Evolutionary conservation across 768 basidiomycete genomes (phyloP), one percentile per base, ranked within the genome.

Genomic region (Xerocomellus amylosporus): DNA sequence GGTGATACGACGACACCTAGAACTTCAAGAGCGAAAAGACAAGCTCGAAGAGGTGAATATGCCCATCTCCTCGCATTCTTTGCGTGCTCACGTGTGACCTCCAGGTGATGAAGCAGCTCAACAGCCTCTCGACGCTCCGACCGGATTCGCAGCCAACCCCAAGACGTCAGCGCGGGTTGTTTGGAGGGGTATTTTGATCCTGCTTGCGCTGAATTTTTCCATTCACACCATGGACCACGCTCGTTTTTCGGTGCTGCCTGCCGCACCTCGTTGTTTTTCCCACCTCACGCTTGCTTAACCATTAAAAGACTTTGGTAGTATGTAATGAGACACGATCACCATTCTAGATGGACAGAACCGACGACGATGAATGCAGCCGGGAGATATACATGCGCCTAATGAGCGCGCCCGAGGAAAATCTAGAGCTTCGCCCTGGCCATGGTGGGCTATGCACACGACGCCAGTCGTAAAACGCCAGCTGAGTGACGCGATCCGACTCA

Each of bases 21-120:
- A 98, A 54, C 74, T 99, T 40, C 97, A 99, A 69, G 95, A 94
- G 52, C 80, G 97, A 39, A 99, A 98, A 65, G 95, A 99, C 71
- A 98, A 98, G 73, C 79, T 98, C 17, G 97, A 98, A 69, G 91
- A 95, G 81, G 91, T 88, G 58, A 58, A 70, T 59, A n/a, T 26
- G 20, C 30, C 31, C 5, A 12, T 54, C 31, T 19, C 17, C 5
- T 20, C 3, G 44, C 34, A 28, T 63, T 22, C 15, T 36, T 40
- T 20, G 31, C 14, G 17, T 55, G 46, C 50, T 59, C 13, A 65
- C 54, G 30, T 42, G 38, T 8, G 13, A 24, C n/a, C 4, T 12
- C 0, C 62, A 93, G 90, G 93, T 95, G 46, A 96, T 95, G 90
- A 91, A 94, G 67, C 94, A 93, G 59, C 83, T 99, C 34, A 95